Percentiles rank a stretch among this genome's conserved stretches.
Evolutionary conservation across 2,329 filamentous ascomycete species (phyloP).

Genomic region (Beauveria sp.): DNA sequence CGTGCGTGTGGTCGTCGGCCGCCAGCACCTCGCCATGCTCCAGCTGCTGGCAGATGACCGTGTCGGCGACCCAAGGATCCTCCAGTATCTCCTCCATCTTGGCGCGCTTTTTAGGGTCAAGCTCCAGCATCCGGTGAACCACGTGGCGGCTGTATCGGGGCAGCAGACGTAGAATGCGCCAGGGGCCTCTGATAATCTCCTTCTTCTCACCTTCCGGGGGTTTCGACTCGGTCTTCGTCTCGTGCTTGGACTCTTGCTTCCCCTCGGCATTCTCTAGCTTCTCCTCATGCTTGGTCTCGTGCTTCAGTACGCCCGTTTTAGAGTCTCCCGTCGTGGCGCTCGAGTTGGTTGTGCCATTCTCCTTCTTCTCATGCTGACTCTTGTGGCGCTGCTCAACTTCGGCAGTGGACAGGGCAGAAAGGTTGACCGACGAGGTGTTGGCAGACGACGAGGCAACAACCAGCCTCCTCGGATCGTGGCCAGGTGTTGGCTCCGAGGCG

Average conservation of each 20-base stretch:
- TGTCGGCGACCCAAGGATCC: constrained; percentile 84
- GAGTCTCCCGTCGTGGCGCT: constrained; percentile 4
- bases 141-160: constrained; percentile 86
- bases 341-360: constrained; percentile 13
- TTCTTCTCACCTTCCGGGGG: constrained; percentile 42
- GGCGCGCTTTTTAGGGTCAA: constrained; percentile 76
- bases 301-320: background rate
- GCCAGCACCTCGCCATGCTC: constrained; percentile 61
- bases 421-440: constrained; percentile 33
- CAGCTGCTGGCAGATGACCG: constrained; percentile 74
- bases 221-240: constrained; percentile 10
- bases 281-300: constrained; percentile 15
- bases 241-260: constrained; percentile 19
- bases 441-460: constrained; percentile 29
- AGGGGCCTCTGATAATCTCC: constrained; percentile 84
- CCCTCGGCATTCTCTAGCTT: constrained; percentile 20
- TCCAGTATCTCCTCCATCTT: constrained; percentile 78
- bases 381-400: constrained; percentile 29
- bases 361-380: constrained; percentile 15
- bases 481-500: constrained; percentile 73
- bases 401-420: constrained; percentile 29
- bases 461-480: constrained; percentile 51
- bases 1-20: constrained; percentile 73
- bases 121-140: constrained; percentile 84
- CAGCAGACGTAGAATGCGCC: constrained; percentile 78